phyloP scores from a whole-genome alignment of 2,329 filamentous ascomycete species.

The Tolypocladium endophyticum region DNA sequence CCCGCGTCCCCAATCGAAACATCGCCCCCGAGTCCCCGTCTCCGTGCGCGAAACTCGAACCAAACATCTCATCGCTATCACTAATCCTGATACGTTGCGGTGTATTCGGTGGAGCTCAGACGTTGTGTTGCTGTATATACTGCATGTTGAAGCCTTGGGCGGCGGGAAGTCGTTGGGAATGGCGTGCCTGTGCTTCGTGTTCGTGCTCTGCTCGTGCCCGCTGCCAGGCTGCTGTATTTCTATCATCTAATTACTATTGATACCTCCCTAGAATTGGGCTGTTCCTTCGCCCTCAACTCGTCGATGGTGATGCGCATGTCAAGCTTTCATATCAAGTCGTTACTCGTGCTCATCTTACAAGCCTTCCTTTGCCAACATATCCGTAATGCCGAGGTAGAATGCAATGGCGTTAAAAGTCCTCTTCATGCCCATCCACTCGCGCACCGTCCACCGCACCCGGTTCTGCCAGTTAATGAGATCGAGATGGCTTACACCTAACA shows the following conservation, averaged over 20 bases:
- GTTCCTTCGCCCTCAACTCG: neutral
- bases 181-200: constrained; percentile 5
- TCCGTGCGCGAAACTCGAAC: neutral
- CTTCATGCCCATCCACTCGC: constrained; percentile 41
- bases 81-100: neutral
- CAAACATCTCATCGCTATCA: neutral
- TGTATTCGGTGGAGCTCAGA: constrained; percentile 1
- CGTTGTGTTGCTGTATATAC: constrained; percentile 2
- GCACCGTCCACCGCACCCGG: constrained; percentile 41
- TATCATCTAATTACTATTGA: constrained; percentile 11
- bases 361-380: constrained; percentile 63
- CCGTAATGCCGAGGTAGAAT: constrained; percentile 54
- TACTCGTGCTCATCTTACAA: constrained; percentile 14
- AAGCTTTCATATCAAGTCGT: neutral
- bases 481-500: constrained; percentile 51
- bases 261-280: constrained; percentile 7
- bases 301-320: neutral
- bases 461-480: constrained; percentile 63
- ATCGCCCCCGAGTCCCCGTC: neutral
- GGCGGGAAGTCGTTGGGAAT: neutral
- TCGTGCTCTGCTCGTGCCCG: constrained; percentile 2
- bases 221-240: constrained; percentile 13
- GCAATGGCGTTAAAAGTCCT: constrained; percentile 56
- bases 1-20: neutral
- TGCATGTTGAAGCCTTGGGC: constrained; percentile 1